These are phyloP conservation scores for Fomitopsis betulina DNA, from an alignment of 1,284 basidiomycete species.

Conservation along the genomic window DNA sequence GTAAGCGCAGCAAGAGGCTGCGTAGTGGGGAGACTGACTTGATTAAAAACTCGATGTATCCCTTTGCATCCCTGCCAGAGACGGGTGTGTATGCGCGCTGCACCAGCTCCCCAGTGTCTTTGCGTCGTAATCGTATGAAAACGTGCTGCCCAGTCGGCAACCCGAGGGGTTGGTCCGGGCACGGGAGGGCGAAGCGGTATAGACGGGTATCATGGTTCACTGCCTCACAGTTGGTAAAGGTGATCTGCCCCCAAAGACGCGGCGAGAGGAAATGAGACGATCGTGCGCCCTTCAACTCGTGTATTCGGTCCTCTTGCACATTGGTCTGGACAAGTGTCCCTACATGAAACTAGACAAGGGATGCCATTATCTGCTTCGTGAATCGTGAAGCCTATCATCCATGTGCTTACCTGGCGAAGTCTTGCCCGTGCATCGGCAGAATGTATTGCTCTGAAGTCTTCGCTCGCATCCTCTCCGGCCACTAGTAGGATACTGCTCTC, in stretches of 20 bases:
- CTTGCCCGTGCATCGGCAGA: constrained; percentile 45
- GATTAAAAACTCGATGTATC: constrained; percentile 52
- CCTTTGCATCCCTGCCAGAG: constrained; percentile 38
- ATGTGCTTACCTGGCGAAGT: constrained; percentile 35
- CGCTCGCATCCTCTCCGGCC: constrained; percentile 60
- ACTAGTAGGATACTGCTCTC: constrained; percentile 54
- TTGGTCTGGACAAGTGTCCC: constrained; percentile 31
- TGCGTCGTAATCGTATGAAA: constrained; percentile 43
- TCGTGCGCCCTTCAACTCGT: constrained; percentile 7
- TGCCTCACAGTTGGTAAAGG: constrained; percentile 35
- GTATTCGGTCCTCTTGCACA: not conserved
- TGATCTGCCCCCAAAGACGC: constrained; percentile 49
- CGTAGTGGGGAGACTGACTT: constrained; percentile 33
- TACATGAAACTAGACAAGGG: constrained; percentile 32
- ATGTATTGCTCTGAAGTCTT: constrained; percentile 60
- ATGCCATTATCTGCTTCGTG: not conserved
- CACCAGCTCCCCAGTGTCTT: constrained; percentile 41
- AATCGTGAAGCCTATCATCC: too few relatives aligned
- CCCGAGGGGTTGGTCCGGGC: constrained; percentile 44
- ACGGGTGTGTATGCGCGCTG: constrained; percentile 66
- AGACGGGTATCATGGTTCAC: constrained; percentile 47
- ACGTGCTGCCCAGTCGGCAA: constrained; percentile 63
- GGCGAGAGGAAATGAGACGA: constrained; percentile 39
- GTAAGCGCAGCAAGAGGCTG: not conserved
- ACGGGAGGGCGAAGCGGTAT: constrained; percentile 50